Conservation (phyloP, 2,329 filamentous ascomycete genomes). For the Arthrobotrys conoides region DNA sequence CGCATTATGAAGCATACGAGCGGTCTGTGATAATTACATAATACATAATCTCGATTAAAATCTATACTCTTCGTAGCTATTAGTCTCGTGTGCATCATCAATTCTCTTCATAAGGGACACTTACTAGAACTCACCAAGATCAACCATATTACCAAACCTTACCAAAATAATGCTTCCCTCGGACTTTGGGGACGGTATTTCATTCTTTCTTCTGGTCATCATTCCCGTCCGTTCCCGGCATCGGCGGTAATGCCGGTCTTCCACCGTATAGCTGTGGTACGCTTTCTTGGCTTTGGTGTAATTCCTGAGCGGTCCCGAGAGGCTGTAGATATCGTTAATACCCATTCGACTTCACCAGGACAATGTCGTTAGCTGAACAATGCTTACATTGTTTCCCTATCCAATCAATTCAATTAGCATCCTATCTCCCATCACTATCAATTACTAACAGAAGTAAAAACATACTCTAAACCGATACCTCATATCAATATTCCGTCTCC, state of each 20-base stretch:
- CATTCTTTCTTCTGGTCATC: slow-evolving; percentile 46
- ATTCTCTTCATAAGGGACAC: neutral
- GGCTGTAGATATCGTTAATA: slow-evolving; percentile 24
- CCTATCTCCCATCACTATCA: neutral
- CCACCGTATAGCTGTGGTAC: slow-evolving; percentile 51
- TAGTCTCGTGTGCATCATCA: neutral
- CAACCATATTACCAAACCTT: neutral
- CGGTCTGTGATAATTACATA: slow-evolving; percentile 23
- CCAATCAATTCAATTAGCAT: neutral
- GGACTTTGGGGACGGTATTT: neutral
- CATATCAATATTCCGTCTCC: slow-evolving; percentile 60
- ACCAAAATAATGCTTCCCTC: neutral
- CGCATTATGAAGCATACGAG: slow-evolving; percentile 28
- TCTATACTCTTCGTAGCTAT: neutral
- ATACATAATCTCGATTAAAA: slow-evolving; percentile 25
- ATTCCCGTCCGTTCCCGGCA: slow-evolving; percentile 36
- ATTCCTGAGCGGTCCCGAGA: slow-evolving; percentile 49
- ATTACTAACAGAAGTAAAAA: neutral
- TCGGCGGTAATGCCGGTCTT: slow-evolving; percentile 49
- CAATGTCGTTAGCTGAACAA: neutral
- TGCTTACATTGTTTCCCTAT: slow-evolving; percentile 56
- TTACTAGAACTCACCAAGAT: neutral
- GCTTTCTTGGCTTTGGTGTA: slow-evolving; percentile 38
- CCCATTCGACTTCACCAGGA: neutral
- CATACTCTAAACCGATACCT: slow-evolving; percentile 58